Evolutionary conservation across 2,329 filamentous ascomycete genomes (phyloP).

Genomic region (Colletotrichum karsti): DNA sequence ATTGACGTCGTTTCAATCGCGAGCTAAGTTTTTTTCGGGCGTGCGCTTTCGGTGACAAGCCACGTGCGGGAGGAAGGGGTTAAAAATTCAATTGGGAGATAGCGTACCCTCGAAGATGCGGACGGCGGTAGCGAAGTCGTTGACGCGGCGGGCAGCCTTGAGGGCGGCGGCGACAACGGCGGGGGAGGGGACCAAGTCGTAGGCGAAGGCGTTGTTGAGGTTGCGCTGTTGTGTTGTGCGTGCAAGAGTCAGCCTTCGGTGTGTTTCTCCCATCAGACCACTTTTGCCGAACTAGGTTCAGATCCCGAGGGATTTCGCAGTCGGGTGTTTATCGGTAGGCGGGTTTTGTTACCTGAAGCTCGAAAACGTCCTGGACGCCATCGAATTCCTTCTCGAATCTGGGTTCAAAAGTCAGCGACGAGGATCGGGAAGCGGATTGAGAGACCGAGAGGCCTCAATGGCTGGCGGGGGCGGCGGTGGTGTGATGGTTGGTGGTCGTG

Average conservation of each 20-base stretch:
- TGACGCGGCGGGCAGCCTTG: constrained; percentile 92
- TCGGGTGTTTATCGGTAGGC: neutral
- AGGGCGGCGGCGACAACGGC: constrained; percentile 91
- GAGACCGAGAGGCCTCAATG: constrained; percentile 7
- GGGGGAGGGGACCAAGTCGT: constrained; percentile 97
- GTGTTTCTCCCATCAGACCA: constrained; percentile 31
- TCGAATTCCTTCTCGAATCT: constrained; percentile 99
- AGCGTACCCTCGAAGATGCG: constrained; percentile 95
- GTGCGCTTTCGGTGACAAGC: no score
- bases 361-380: constrained; percentile 96
- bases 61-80: no score
- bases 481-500: neutral
- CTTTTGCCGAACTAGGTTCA: constrained; percentile 23
- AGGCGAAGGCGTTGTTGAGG: constrained; percentile 99
- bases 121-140: constrained; percentile 98
- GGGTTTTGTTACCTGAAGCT: constrained; percentile 92
- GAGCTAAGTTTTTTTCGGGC: neutral
- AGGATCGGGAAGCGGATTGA: neutral
- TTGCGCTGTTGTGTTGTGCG: constrained; percentile 68
- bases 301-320: constrained; percentile 14
- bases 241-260: constrained; percentile 20
- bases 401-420: constrained; percentile 31
- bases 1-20: neutral
- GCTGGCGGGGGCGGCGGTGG: neutral
- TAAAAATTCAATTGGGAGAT: constrained; percentile 2